Evolutionary conservation across 2,329 filamentous ascomycete genomes (phyloP), one percentile per base, ranked within the genome.

Genomic region (Colletotrichum tropicicola): DNA sequence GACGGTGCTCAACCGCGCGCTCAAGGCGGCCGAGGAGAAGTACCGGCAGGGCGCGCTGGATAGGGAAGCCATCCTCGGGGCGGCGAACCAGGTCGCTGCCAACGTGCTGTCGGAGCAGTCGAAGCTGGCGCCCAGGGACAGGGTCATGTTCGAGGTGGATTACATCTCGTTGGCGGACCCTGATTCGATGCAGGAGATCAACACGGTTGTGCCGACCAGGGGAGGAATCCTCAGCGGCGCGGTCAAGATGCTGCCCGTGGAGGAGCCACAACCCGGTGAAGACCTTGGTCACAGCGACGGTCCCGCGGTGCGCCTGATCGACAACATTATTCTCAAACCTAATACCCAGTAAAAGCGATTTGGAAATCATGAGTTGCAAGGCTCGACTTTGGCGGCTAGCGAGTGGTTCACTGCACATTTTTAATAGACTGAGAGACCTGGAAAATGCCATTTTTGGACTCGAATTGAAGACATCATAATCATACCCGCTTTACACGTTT

Each of bases 81-180:
- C 90, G 9, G 94, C 94, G 1, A 85, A 87, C 55, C 80, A 82
- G 30, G 83, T 95, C 3, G 77, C 89, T 1, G 80, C 85, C 15
- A 73, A 79, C 4, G 82, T 87, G 13, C 77, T 89, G 32, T 78
- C 83, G 15, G 85, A 87, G 73, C 93, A 97, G 77, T 81, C 85
- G 66, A 80, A 80, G 10, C 75, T 94, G 59, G 73, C 80, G 2
- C 85, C 89, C 0, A 77, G 79, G 30, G 79, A 91, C 73, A 84
- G 93, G 51, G 92, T 89, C 3, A 80, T 82, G 53, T 96, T 94
- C 66, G 92, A 97, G 74, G 85, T 98, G 8, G 95, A 98, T 76
- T 99, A 99, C 75, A 87, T 99, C 59, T 97, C 94, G 15, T 84
- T 99, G 25, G 92, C 95, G 0, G 93, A 98, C 72, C 92, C 93